Evolutionary conservation across 2,329 filamentous ascomycete species (phyloP).

Genomic region (Pochonia chlamydosporia): DNA sequence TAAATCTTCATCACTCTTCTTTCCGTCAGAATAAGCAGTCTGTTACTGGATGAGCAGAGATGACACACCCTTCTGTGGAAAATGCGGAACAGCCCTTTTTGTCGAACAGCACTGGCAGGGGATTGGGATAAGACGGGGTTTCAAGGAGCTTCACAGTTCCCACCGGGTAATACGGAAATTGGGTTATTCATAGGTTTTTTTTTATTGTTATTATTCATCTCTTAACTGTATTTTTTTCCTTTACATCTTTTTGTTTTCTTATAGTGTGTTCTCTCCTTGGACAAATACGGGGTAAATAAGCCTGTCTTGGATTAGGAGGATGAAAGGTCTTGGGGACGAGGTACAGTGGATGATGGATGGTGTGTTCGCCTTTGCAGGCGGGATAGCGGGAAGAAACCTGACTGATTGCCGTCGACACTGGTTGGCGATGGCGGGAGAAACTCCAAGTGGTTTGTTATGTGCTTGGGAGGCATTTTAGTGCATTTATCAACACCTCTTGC

Average conservation of each 20-base stretch:
- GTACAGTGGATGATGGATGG: not conserved
- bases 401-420: not conserved
- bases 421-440: not conserved
- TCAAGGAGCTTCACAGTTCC: constrained; percentile 3
- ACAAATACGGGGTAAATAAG: not conserved
- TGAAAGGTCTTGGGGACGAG: not conserved
- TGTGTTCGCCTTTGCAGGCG: not conserved
- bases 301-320: too few relatives aligned
- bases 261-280: not conserved
- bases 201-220: constrained; percentile 1
- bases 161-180: not conserved
- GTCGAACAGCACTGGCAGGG: not conserved
- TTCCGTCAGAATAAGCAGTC: not conserved
- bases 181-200: not conserved
- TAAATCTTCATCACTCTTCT: not conserved
- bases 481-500: not conserved
- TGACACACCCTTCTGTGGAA: not conserved
- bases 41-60: not conserved
- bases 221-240: not conserved
- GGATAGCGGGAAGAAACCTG: not conserved
- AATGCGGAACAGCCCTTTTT: not conserved
- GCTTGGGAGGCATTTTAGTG: not conserved
- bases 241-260: not conserved
- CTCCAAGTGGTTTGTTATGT: not conserved
- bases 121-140: not conserved